Evolutionary conservation across 2,329 filamentous ascomycete genomes (phyloP), one percentile per base, ranked within the genome.

Genomic region (Trichoderma afroharzianum): DNA sequence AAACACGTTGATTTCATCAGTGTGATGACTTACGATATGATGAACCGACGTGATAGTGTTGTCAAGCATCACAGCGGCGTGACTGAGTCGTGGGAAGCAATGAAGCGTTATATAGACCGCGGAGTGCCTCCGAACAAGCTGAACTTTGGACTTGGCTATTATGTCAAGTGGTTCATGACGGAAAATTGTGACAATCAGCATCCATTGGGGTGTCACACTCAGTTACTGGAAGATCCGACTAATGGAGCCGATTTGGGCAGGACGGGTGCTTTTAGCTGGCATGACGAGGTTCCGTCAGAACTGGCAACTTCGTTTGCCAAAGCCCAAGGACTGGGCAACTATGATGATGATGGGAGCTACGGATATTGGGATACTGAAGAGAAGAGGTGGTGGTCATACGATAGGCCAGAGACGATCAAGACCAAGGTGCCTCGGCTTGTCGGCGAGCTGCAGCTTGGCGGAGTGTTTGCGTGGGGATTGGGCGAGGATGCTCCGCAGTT

Each of bases 391-490:
- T 94, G 92, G 92, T 90, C 90, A 0, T 94, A 90, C 83, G 92
- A 94, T 72, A 92, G 89, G 0, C 83, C 86, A 0, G 83, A 84
- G 8, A 84, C 89, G 14, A 90, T 94, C 64, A 75, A 79, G 14
- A 82, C 83, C 71, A 94, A 94, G 81, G 88, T 93, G 71, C 80
- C 84, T 4, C 78, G 85, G 5, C 85, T 94, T 43, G 84, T 93
- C 3, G 81, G 83, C 33, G 82, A 83, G 36, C 85, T 86, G 77
- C 79, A 82, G 1, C 79, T 94, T 0, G 91, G 92, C 1, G 92
- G 92, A 18, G 88, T 92, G 5, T 93, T 94, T 85, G 91, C 91
- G 0, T 94, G 91, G 92, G 91, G 90, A 24, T 76, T 94, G 71
- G 92, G 90, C 2, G 91, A 94, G 80, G 92, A 94, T 72, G 85